Evolutionary conservation across 129 eudicot genomes (phyloP), one percentile per base, ranked within the genome.

Genomic region (Escallonia rubra): DNA sequence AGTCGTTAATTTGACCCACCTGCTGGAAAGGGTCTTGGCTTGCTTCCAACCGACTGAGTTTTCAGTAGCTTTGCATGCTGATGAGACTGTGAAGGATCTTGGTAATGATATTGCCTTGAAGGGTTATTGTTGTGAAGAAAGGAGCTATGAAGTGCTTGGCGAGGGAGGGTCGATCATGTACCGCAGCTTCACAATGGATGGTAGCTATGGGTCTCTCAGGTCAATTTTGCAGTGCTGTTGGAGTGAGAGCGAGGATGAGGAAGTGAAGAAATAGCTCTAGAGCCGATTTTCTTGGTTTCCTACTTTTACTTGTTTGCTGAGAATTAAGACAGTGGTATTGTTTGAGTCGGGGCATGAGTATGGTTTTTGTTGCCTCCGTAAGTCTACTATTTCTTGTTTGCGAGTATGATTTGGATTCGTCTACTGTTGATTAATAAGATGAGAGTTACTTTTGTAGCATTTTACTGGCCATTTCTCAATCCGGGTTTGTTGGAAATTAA

Each of bases 1-100:
- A 2, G 61, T 41, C 5, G 60, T 83, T 66, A 82, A 78, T 54
- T 66, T 88, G 84, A 44, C 51, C 43, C 41, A 4, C 57, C 61
- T 91, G 70, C 10, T 91, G 39, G 81, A 88, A 62, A 78, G 96
- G 85, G 97, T 88, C 10, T 65, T 88, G 89, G 81, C 83, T 41
- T 91, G 96, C 72, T 91, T 91, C 64, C 58, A 83, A 59, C 96
- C 97, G 4, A 63, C 76, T 4, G 87, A 85, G 69, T 91, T 91
- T 61, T 88, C 96, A 4, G 77, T 91, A n/a, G 83, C 91, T 45
- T 43, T 91, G 73, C 94, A 78, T 62, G 66, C 82, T 45, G 62
- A 76, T 53, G 72, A 69, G 7, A 75, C 73, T 51, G 65, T 72
- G 34, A 72, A 77, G 14, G 34, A 23, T 23, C 65, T 70, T 4